Evolutionary conservation across 768 basidiomycete species (phyloP), one percentile per base, ranked within the genome.

Genomic region (Udeniomyces megalosporus): DNA sequence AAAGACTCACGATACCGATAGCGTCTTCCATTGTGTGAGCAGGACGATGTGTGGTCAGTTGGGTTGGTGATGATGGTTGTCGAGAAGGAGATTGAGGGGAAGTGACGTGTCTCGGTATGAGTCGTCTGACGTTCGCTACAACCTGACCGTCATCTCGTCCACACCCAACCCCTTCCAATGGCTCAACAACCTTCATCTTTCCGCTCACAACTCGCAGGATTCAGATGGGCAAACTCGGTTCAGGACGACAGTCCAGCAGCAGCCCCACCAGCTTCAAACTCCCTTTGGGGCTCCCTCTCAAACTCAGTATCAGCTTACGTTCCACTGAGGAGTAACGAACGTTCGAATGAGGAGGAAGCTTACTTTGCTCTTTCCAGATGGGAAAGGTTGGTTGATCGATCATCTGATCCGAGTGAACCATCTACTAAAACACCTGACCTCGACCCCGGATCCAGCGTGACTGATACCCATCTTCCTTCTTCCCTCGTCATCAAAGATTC

Each of bases 311-410:
- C 86, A 2, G 72, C 73, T n/a, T 95, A 95, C 70, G 82, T 97
- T 52, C 95, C 93, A 0, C 76, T 96, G 64, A 79, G 88, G 45
- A 86, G 85, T 2, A 81, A 71, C 65, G 88, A 89, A 67, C 79
- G 82, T 48, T 84, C 85, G 32, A 90, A 89, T 73, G 92, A 99
- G 72, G 93, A 97, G 68, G 90, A 96, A 70, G 92, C 93, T 2
- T 93, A 85, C 80, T 88, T 95, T 74, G 73, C 72, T 14, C 75
- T 92, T 44, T 85, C 85, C 58, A 79, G 91, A 74, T 96, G 93
- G 93, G 93, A 96, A 72, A 79, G 92, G 70, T 70, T 26, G 64
- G 67, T 50, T 31, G 10, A 22, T 3, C 8, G 42, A 11, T 17
- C 17, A 42, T 42, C 17, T 17, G 8, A 42, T 42, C 38, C 38